Percentiles rank a stretch among this genome's conserved stretches.
Evolutionary conservation across 192 early-diverging fungal genomes (phyloP).

Genomic region (Coemansia sp.): DNA sequence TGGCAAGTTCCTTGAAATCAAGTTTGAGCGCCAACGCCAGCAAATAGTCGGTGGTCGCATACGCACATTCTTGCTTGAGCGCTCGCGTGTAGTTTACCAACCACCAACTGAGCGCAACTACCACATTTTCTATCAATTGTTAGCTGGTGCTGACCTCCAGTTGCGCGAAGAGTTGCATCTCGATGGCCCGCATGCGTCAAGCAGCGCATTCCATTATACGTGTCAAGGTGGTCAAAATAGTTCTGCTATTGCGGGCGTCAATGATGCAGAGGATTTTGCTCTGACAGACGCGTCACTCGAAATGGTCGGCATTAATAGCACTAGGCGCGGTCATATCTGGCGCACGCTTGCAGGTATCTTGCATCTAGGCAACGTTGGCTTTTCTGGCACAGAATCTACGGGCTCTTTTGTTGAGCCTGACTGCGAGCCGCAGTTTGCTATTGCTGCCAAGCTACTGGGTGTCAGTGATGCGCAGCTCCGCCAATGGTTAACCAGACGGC

Average conservation of each 20-base stretch:
- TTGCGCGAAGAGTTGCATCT: slow-evolving; percentile 71
- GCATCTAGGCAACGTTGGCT: slow-evolving; percentile 85
- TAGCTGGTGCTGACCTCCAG: slow-evolving; percentile 72
- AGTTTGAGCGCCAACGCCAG: slow-evolving; percentile 79
- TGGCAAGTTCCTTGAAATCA: slow-evolving; percentile 82
- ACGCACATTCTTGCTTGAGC: slow-evolving; percentile 86
- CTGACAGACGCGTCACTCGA: slow-evolving; percentile 79
- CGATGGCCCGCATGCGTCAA: slow-evolving; percentile 67
- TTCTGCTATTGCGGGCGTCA: slow-evolving; percentile 50
- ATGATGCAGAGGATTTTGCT: slow-evolving; percentile 63
- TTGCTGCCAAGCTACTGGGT: slow-evolving; percentile 80
- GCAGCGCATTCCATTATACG: slow-evolving; percentile 51
- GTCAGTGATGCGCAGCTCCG: slow-evolving; percentile 71
- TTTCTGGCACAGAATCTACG: slow-evolving; percentile 57
- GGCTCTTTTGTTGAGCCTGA: slow-evolving; percentile 66
- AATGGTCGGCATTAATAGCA: slow-evolving; percentile 76
- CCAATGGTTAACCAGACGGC: slow-evolving; percentile 80
- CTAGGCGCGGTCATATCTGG: slow-evolving; percentile 78
- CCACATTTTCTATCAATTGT: slow-evolving; percentile 95
- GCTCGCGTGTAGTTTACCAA: slow-evolving; percentile 70
- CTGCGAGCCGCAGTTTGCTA: slow-evolving; percentile 66
- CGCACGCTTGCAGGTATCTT: slow-evolving; percentile 84
- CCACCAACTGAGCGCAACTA: slow-evolving; percentile 80
- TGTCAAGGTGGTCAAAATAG: slow-evolving; percentile 52
- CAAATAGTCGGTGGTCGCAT: slow-evolving; percentile 82